phyloP scores from a whole-genome alignment of 176 grass and related monocot species.

The Bolboschoenus planiculmis region DNA sequence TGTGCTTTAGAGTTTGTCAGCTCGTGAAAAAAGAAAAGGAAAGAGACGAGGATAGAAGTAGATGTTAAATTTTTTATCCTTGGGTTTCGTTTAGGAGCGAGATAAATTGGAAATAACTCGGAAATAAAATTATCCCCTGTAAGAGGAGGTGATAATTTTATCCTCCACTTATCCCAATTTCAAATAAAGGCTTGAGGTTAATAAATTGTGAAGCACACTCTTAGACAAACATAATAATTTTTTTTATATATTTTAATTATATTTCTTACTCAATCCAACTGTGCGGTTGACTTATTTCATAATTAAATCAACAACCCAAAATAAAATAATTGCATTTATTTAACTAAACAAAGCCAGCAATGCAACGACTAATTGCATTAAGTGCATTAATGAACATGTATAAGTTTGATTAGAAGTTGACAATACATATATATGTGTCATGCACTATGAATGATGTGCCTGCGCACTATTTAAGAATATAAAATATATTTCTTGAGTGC shows the following conservation, averaged over 20 bases:
- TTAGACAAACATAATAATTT: too few relatives aligned
- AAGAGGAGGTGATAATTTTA: too few relatives aligned
- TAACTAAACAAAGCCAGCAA: neutral
- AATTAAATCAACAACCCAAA: neutral
- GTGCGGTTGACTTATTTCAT: neutral
- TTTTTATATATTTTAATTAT: neutral
- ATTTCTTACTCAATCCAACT: neutral
- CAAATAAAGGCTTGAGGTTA: too few relatives aligned
- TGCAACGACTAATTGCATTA: constrained; percentile 2
- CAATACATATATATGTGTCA: constrained; percentile 6
- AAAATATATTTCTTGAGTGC: neutral
- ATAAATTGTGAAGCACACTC: too few relatives aligned
- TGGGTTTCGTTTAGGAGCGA: too few relatives aligned
- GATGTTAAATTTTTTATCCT: too few relatives aligned
- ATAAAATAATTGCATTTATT: neutral
- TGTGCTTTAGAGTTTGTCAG: too few relatives aligned
- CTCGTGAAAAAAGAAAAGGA: too few relatives aligned
- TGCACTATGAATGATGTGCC: constrained; percentile 7
- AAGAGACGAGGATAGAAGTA: too few relatives aligned
- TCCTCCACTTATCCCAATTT: too few relatives aligned
- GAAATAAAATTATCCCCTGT: too few relatives aligned
- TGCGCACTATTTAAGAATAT: neutral
- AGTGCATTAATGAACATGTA: neutral
- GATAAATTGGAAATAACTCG: too few relatives aligned
- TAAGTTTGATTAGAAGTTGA: neutral